Conservation (phyloP, 2,329 filamentous ascomycete species). For the Biscogniauxia sp. region DNA sequence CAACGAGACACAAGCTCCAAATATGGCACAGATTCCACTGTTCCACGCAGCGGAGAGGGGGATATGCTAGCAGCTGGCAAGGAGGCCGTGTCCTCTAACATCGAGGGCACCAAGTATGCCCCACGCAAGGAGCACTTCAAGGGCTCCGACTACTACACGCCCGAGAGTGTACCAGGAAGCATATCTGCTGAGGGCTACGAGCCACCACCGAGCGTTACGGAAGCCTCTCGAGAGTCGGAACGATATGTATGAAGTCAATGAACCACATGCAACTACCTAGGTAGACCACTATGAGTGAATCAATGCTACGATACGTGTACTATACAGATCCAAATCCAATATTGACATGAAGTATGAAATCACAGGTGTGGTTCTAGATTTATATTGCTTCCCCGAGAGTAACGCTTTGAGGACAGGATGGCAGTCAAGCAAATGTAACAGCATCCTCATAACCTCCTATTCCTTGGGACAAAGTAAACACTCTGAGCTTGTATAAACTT, state of each 20-base stretch:
- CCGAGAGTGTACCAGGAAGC: conserved; percentile 42
- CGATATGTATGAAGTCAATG: conserved; percentile 9
- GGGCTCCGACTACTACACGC: conserved; percentile 40
- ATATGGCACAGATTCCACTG: conserved; percentile 30
- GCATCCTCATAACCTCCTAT: too few species aligned
- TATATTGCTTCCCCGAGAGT: too few species aligned
- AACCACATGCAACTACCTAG: too few species aligned
- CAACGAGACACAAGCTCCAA: conserved; percentile 13
- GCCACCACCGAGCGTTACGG: conserved; percentile 39
- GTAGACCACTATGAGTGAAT: too few species aligned
- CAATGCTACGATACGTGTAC: too few species aligned
- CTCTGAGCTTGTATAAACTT: too few species aligned
- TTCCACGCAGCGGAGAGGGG: conserved; percentile 24
- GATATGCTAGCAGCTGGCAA: conserved; percentile 36
- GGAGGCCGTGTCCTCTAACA: conserved; percentile 38
- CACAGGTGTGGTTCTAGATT: too few species aligned
- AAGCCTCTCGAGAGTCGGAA: conserved; percentile 33
- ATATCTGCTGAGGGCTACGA: conserved; percentile 42
- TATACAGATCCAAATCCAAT: too few species aligned
- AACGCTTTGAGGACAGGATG: too few species aligned
- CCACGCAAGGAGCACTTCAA: conserved; percentile 39
- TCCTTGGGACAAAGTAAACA: too few species aligned
- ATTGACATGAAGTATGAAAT: too few species aligned
- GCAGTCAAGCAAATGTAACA: too few species aligned
- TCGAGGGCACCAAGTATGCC: conserved; percentile 35